A percentile compares a stretch with the other conserved stretches of the same genome.
These are phyloP conservation scores for Acanthamoeba healyi DNA, from an alignment of 208 protist genomes.

Conservation along the genomic window DNA sequence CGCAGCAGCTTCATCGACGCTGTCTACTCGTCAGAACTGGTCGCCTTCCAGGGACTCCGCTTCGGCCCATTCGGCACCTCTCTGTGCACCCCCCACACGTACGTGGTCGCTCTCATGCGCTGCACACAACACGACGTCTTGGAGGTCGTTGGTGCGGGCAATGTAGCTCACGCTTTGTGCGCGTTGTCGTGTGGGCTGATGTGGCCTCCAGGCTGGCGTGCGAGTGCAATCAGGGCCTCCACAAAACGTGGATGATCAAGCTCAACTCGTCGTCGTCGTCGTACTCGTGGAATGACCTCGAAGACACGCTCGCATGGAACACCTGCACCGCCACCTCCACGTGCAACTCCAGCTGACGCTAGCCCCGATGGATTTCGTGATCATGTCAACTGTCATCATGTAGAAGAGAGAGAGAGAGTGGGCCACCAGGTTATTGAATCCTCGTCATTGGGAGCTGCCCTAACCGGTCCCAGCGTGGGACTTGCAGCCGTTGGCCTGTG, in stretches of 20 bases:
- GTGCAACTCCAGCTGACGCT: neutral
- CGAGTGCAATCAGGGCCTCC: conserved; percentile 4
- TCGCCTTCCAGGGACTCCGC: conserved; percentile 33
- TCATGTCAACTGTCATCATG: too few relatives aligned
- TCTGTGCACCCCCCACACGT: neutral
- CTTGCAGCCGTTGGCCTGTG: too few relatives aligned
- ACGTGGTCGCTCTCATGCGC: neutral
- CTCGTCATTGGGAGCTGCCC: too few relatives aligned
- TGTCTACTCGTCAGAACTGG: neutral
- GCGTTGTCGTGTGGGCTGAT: too few relatives aligned
- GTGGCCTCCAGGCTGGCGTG: neutral
- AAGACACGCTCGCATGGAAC: neutral
- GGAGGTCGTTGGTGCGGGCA: too few relatives aligned
- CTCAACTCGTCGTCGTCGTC: conserved; percentile 2
- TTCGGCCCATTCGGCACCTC: neutral
- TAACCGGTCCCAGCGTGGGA: too few relatives aligned
- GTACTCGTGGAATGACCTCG: neutral
- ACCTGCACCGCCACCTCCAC: neutral
- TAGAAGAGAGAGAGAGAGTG: too few relatives aligned
- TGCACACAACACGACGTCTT: neutral
- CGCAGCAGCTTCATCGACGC: neutral
- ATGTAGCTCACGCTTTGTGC: too few relatives aligned
- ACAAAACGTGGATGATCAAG: neutral
- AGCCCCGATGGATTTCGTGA: too few relatives aligned
- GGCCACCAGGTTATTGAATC: too few relatives aligned